Conservation (phyloP, 371 early-diverging fungal genomes). For the Mucor saturninus region DNA sequence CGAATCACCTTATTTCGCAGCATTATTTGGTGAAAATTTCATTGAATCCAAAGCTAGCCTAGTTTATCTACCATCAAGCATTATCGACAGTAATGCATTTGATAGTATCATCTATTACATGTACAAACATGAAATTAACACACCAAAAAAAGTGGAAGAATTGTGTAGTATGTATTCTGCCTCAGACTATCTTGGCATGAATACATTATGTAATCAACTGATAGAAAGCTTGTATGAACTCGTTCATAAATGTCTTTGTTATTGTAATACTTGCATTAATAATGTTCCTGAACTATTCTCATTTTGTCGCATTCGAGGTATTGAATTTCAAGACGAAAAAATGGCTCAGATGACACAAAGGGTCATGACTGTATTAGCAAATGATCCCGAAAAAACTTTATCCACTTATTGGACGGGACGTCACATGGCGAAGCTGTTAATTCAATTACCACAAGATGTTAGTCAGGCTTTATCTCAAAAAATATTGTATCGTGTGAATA, state of each 20-base stretch:
- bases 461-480: constrained; percentile 31
- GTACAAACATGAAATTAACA: constrained; percentile 32
- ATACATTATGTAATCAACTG: constrained; percentile 21
- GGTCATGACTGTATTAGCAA: constrained; percentile 25
- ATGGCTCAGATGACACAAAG: constrained; percentile 30
- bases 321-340: constrained; percentile 26
- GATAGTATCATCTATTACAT: constrained; percentile 36
- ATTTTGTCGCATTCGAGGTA: constrained; percentile 21
- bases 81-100: constrained; percentile 29
- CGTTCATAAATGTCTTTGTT: constrained; percentile 32
- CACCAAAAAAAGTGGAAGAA: constrained; percentile 11
- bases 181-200: constrained; percentile 46
- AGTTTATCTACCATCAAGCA: constrained; percentile 32
- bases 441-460: constrained; percentile 26
- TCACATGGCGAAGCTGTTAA: constrained; percentile 33
- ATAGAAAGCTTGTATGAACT: constrained; percentile 16
- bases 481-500: constrained; percentile 36
- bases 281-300: constrained; percentile 27
- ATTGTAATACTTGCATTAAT: constrained; percentile 27
- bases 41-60: constrained; percentile 36
- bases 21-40: constrained; percentile 45
- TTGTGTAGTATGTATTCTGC: constrained; percentile 34
- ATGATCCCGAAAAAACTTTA: constrained; percentile 34
- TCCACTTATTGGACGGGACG: constrained; percentile 35
- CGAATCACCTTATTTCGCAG: constrained; percentile 47